A percentile compares a stretch with the other conserved stretches of the same genome.
Conservation (phyloP, 2,329 filamentous ascomycete species). For the Cadophora malorum region DNA sequence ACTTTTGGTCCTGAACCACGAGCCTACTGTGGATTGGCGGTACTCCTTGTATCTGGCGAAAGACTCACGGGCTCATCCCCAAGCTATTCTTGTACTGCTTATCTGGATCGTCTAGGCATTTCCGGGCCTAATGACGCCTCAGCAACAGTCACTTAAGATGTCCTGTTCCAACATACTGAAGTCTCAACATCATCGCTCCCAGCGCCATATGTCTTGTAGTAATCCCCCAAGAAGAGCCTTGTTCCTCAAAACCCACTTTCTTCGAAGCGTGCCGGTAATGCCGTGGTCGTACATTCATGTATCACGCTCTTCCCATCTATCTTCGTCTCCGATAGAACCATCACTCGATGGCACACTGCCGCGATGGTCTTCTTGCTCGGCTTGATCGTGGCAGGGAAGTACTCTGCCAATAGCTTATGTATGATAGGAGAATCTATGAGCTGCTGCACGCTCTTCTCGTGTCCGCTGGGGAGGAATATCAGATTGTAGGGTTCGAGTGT, state of each 20-base stretch:
- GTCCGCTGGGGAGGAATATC: slow-evolving; percentile 58
- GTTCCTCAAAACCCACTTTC: slow-evolving; percentile 57
- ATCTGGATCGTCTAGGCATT: slow-evolving; percentile 49
- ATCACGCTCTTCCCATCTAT: slow-evolving; percentile 54
- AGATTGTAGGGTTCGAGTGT: slow-evolving; percentile 54
- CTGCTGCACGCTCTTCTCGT: slow-evolving; percentile 58
- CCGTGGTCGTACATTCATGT: slow-evolving; percentile 55
- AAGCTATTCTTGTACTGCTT: slow-evolving; percentile 54
- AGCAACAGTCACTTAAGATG: background rate
- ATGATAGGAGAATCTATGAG: slow-evolving; percentile 56
- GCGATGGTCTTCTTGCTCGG: slow-evolving; percentile 53
- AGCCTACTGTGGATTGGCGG: slow-evolving; percentile 47
- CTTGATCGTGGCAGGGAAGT: slow-evolving; percentile 56
- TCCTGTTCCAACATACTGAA: slow-evolving; percentile 43
- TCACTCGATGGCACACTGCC: slow-evolving; percentile 60
- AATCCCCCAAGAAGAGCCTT: slow-evolving; percentile 56
- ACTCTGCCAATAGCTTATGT: slow-evolving; percentile 52
- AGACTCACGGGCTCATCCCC: slow-evolving; percentile 51
- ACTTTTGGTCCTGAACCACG: slow-evolving; percentile 55
- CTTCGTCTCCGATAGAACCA: slow-evolving; percentile 54
- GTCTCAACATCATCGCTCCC: slow-evolving; percentile 56
- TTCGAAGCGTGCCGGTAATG: slow-evolving; percentile 57
- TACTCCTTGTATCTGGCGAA: background rate
- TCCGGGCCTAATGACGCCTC: slow-evolving; percentile 48
- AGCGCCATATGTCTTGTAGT: slow-evolving; percentile 62